These are phyloP conservation scores for Beauveria sp. DNA, from an alignment of 2,329 filamentous ascomycete genomes.

Conservation along the genomic window DNA sequence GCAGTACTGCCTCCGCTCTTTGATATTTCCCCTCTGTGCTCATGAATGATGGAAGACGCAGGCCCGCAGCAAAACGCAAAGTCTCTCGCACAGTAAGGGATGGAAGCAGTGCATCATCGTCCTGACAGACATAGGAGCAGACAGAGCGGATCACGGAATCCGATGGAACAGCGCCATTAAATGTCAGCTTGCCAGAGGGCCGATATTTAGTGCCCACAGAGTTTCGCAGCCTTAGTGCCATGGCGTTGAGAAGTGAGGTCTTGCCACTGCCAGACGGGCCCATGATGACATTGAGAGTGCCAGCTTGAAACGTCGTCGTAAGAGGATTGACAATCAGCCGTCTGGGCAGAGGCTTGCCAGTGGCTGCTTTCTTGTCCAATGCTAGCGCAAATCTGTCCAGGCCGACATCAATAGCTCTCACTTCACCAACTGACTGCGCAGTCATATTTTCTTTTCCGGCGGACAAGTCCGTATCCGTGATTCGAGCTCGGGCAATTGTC, in stretches of 20 bases:
- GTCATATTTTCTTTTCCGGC: conserved; percentile 64
- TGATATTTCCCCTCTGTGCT: conserved; percentile 57
- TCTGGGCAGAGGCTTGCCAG: conserved; percentile 42
- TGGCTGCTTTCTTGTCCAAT: conserved; percentile 52
- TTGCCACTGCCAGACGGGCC: conserved; percentile 72
- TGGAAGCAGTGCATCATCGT: conserved; percentile 67
- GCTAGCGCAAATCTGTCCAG: conserved; percentile 57
- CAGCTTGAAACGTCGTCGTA: conserved; percentile 58
- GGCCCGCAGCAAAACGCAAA: conserved; percentile 60
- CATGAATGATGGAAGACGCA: conserved; percentile 66
- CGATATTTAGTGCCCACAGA: conserved; percentile 55
- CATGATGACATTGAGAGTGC: conserved; percentile 69
- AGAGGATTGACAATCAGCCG: conserved; percentile 61
- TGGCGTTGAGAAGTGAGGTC: conserved; percentile 64
- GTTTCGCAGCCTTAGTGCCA: conserved; percentile 60
- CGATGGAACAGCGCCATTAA: conserved; percentile 62
- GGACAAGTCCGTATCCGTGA: conserved; percentile 52
- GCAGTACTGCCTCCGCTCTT: conserved; percentile 61
- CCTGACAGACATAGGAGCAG: conserved; percentile 70
- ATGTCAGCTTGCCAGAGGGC: conserved; percentile 54
- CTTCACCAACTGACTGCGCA: conserved; percentile 40
- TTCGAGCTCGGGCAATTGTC: conserved; percentile 56
- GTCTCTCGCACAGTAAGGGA: conserved; percentile 72
- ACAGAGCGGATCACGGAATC: conserved; percentile 62
- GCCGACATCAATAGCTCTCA: conserved; percentile 56